These are phyloP conservation scores for Flagelloscypha sp. DNA, from an alignment of 768 basidiomycete species.

Conservation along the genomic window DNA sequence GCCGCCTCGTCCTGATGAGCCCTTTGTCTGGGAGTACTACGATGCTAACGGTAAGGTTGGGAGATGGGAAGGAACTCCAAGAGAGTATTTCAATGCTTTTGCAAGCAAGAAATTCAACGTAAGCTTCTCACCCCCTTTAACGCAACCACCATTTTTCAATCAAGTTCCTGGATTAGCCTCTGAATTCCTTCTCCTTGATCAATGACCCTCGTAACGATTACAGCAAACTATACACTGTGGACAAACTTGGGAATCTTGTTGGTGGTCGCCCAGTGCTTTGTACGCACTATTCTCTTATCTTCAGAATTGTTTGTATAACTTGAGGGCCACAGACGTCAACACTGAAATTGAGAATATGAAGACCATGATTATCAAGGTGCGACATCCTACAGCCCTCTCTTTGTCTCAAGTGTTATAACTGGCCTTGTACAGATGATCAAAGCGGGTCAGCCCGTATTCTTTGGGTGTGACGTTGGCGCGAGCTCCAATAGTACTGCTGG, in stretches of 20 bases:
- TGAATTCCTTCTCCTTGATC: constrained; percentile 85
- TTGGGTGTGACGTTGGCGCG: constrained; percentile 94
- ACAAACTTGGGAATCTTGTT: constrained; percentile 90
- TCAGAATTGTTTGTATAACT: not conserved
- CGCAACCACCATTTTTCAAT: constrained; percentile 1
- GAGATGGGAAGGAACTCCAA: constrained; percentile 73
- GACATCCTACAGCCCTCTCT: constrained; percentile 7
- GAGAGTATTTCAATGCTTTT: constrained; percentile 70
- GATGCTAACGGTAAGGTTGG: constrained; percentile 68
- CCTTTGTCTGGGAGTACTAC: constrained; percentile 85
- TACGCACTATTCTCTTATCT: constrained; percentile 29
- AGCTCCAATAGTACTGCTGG: constrained; percentile 63
- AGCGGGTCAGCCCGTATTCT: constrained; percentile 86
- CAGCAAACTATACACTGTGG: constrained; percentile 80
- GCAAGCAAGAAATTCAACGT: constrained; percentile 50
- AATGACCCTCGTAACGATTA: constrained; percentile 89
- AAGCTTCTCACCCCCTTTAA: constrained; percentile 13
- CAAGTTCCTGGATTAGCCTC: constrained; percentile 30
- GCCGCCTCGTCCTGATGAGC: constrained; percentile 64
- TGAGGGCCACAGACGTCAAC: constrained; percentile 78
- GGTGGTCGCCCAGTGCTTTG: constrained; percentile 79
- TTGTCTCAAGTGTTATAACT: not conserved
- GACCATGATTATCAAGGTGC: constrained; percentile 63
- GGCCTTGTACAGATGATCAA: constrained; percentile 53
- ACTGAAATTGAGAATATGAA: constrained; percentile 79